Evolutionary conservation across 345 rosid species (phyloP), one percentile per base, ranked within the genome.

Genomic region (Linum usitatissimum): DNA sequence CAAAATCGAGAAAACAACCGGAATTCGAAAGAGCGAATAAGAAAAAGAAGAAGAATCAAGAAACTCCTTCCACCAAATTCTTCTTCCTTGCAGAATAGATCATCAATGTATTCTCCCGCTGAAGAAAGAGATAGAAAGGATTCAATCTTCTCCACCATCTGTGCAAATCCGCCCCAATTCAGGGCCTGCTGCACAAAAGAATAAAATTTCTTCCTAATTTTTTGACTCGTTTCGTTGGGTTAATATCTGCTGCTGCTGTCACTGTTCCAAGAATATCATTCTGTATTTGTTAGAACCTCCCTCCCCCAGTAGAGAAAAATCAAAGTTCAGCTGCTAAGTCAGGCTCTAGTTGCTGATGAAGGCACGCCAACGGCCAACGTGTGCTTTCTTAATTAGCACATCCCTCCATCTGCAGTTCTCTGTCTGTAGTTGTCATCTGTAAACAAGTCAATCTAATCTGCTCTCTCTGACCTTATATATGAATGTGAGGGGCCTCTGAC

Each of bases 401-500:
- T 4, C 56, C 18, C 18, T 20, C 56, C 18, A 53, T 53, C 19
- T 53, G 18, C 56, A 17, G 1, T 53, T 9, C 19, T 23, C 28
- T 23, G 28, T 23, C 2, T 55, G 59, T 28, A 14, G 59, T 28
- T 54, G 23, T 19, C 12, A 9, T 5, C 23, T 18, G 10, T 19
- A 6, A 18, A 20, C 6, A 73, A 63, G 65, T 76, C 75, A 78
- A 68, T 71, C 68, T 62, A 63, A 60, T 69, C 85, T 76, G 75
- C 74, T 75, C 67, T 69, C 76, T 69, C 76, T 68, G 80, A 61
- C 57, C 78, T 82, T 68, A 74, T 31, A 64, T 64, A 72, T 53
- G 81, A 68, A 64, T 64, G 70, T 53, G 81, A 68, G 0, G 86
- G 86, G 38, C 87, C 85, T 78, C 76, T 79, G n/a, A 84, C 74